Evolutionary conservation across 225 moss, liverwort and hornwort species (phyloP).

Genomic region (Pleurozium schreberi): DNA sequence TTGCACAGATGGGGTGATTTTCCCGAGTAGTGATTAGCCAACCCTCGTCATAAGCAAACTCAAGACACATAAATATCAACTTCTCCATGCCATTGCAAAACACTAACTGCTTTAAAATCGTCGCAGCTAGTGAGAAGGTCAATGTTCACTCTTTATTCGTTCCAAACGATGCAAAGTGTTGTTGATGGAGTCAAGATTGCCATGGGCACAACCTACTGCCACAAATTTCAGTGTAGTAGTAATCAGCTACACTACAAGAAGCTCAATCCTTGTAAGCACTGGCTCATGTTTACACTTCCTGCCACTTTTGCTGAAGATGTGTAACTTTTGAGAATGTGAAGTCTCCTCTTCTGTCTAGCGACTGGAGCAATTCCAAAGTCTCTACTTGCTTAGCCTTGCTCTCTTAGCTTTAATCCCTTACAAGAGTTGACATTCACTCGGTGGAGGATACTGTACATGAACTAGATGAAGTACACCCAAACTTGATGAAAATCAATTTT

Average conservation of each 20-base stretch:
- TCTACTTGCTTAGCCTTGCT: not conserved
- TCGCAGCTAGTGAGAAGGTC: conserved; percentile 46
- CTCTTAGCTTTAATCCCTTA: too few species aligned
- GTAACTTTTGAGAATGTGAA: not conserved
- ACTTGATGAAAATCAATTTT: too few species aligned
- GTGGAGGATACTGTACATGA: too few species aligned
- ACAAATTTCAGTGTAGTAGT: conserved; percentile 11
- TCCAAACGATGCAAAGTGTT: conserved; percentile 34
- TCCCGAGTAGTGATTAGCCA: not conserved
- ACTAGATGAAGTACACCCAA: too few species aligned
- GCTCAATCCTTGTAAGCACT: not conserved
- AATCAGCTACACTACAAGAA: not conserved
- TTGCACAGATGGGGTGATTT: not conserved
- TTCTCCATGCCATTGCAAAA: not conserved
- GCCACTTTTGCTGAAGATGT: not conserved
- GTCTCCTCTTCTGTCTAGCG: not conserved
- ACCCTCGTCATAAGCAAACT: not conserved
- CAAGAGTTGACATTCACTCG: too few species aligned
- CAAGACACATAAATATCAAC: not conserved
- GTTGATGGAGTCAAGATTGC: conserved; percentile 45
- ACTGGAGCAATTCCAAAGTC: not conserved
- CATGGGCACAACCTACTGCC: conserved; percentile 48
- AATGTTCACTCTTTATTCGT: conserved; percentile 25
- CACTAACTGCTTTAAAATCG: conserved; percentile 41
- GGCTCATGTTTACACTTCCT: not conserved